Base-by-base conservation (phyloP, 768 basidiomycete genomes). In the Lentinula sp. region DNA sequence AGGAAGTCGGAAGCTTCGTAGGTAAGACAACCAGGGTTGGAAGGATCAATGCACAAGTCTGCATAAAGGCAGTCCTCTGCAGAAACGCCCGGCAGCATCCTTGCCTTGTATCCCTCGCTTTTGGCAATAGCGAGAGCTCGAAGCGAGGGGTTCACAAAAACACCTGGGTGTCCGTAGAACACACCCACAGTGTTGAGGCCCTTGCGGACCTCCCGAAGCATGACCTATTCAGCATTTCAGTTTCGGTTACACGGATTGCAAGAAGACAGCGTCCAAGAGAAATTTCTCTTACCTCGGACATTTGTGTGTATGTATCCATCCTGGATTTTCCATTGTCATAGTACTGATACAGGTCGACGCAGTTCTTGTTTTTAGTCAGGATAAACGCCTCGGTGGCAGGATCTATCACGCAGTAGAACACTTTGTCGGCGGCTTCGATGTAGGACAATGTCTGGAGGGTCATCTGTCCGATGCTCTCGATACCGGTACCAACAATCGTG, bases 1-100 rank as follows among this genome's bases (percentile, higher is more conserved):
- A 59, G 57, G 18, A 46, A 59, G n/a, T 59, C 57, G 21, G 57
- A 59, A 23, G 57, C 57, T 37, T 59, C 57, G 57, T 50, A 59
- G 15, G 57, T 59, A 45, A 59, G n/a, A 46, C 57, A 59, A n/a
- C 57, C 57, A n/a, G 48, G 57, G 46, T 48, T 59, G 28, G 57
- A 46, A 49, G 57, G 57, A 42, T 59, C 57, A n/a, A 59, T 48
- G 45, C 48, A 46, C n/a, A 59, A 50, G 48, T 59, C 57, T 28
- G 57, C 57, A 28, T 46, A 59, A 34, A 59, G 57, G 57, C 57
- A 59, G 37, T 59, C 57, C 37, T 59, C 57, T 9, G 57, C 42
- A 50, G 57, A 59, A 16, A 59, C 48, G n/a, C 57, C 57, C 15
- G 57, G 57, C 11, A 59, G 46, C 57, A 59, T 59, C 40, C 48